Evolutionary conservation across 108 stramenopile species (phyloP).

Genomic region (Conticribra guillardii): DNA sequence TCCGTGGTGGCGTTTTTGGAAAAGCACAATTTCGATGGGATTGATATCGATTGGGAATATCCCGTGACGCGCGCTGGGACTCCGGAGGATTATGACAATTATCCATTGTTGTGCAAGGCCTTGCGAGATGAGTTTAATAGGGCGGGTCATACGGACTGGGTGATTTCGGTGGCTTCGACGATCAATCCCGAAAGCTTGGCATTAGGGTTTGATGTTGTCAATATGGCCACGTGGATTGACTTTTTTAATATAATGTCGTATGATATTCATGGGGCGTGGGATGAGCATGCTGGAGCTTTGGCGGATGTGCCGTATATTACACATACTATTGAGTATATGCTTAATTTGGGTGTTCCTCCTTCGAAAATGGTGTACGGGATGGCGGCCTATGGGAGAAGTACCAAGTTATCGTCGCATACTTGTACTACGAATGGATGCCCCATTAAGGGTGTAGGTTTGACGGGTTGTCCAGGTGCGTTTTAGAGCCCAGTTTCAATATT

Average conservation of each 20-base stretch:
- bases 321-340: slow-evolving; percentile 26
- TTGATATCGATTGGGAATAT: slow-evolving; percentile 43
- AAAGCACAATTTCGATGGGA: slow-evolving; percentile 30
- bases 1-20: slow-evolving; percentile 32
- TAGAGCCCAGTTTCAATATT: not conserved
- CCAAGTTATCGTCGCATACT: slow-evolving; percentile 2
- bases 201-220: slow-evolving; percentile 37
- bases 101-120: slow-evolving; percentile 33
- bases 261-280: slow-evolving; percentile 37
- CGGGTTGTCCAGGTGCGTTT: not conserved
- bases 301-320: slow-evolving; percentile 37
- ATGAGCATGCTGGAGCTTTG: slow-evolving; percentile 24
- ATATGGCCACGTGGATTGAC: slow-evolving; percentile 27
- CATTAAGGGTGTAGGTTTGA: not conserved
- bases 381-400: slow-evolving; percentile 37
- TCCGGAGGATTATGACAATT: slow-evolving; percentile 38
- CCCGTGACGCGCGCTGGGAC: slow-evolving; percentile 31
- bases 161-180: slow-evolving; percentile 37
- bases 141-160: slow-evolving; percentile 31
- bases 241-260: slow-evolving; percentile 47
- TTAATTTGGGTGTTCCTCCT: slow-evolving; percentile 20
- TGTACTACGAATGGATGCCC: slow-evolving; percentile 39
- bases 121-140: slow-evolving; percentile 23
- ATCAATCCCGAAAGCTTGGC: slow-evolving; percentile 22
- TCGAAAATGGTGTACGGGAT: slow-evolving; percentile 42